Evolutionary conservation across 2,329 filamentous ascomycete genomes (phyloP).

Genomic region (Colletotrichum lindemuthianum): DNA sequence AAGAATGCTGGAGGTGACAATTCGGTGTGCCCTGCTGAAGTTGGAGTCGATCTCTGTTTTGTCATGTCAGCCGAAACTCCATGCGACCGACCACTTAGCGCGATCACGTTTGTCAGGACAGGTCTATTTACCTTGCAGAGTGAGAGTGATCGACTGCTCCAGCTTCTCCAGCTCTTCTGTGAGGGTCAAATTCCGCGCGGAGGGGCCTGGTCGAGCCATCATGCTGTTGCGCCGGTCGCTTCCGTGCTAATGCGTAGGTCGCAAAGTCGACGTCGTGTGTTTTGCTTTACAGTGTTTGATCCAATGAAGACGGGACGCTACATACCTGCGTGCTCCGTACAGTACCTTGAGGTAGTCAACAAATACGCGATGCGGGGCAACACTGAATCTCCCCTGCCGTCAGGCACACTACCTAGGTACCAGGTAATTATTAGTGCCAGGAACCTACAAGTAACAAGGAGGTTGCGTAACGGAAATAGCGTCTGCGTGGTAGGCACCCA

Average conservation of each 20-base stretch:
- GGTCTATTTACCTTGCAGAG: slow-evolving; percentile 76
- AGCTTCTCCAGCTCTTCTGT: slow-evolving; percentile 96
- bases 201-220: slow-evolving; percentile 62
- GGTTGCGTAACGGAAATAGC: too few species aligned
- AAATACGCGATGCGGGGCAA: slow-evolving; percentile 48
- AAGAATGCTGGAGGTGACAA: slow-evolving; percentile 92
- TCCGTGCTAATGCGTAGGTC: not conserved
- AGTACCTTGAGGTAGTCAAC: slow-evolving; percentile 13
- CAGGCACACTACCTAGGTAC: not conserved
- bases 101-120: not conserved
- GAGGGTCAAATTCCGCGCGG: slow-evolving; percentile 73
- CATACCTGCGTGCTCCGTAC: not conserved
- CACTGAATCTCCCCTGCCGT: too few species aligned
- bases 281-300: slow-evolving; percentile 25
- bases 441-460: not conserved
- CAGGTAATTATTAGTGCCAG: not conserved
- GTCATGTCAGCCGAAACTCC: not conserved
- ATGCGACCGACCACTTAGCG: not conserved
- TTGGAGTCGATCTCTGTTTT: slow-evolving; percentile 95
- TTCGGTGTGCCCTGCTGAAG: slow-evolving; percentile 95
- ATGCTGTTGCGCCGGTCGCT: slow-evolving; percentile 5
- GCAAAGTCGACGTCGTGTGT: not conserved
- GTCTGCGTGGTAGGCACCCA: not conserved
- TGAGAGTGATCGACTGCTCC: slow-evolving; percentile 96
- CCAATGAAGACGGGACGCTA: not conserved